Evolutionary conservation across 2,329 filamentous ascomycete species (phyloP), one percentile per base, ranked within the genome.

Genomic region (Aspergillus neoniger): DNA sequence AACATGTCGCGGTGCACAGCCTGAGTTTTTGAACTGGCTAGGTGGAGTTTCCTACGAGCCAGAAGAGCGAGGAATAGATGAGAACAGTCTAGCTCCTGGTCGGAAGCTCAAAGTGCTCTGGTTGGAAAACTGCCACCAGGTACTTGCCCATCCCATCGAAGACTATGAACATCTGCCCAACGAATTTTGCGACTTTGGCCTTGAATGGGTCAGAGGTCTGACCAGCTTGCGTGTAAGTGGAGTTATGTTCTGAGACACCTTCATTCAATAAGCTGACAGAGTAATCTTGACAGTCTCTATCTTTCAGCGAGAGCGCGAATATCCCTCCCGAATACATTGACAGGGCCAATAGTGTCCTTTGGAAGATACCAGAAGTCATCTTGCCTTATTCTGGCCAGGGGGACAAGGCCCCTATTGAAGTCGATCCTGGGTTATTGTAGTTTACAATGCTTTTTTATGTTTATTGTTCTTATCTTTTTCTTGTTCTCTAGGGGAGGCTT

Each of bases 11-110:
- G 74, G 73, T 5, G 74, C 69, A 0, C 70, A 74, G 25, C 67
- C 64, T 0, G 71, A 72, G n/a, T 76, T 77, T 57, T 61, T 77
- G 47, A 57, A 72, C 36, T 76, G 74, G 73, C 58, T 77, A 1
- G 74, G 74, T 2, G 70, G 69, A 5, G 51, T 69, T 14, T 56
- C 59, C 4, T 51, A 59, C 39, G 65, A 64, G 7, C 19, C 57
- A 4, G 63, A 69, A 2, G 60, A 63, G 3, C 30, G 32, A 10
- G 48, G 6, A 21, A 53, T 8, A 7, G 47, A 59, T 5, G 23
- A 61, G 2, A 47, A 53, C 17, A 38, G 47, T 12, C 19, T 48
- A 21, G 63, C 62, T 1, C 71, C 69, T 53, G 71, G 71, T 5
- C 62, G 61, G 12, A 63, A 58, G 19, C 54, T 73, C 28, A 58